These are phyloP conservation scores for Cystobasidium onofrii DNA, from an alignment of 768 basidiomycete species.

Conservation along the genomic window DNA sequence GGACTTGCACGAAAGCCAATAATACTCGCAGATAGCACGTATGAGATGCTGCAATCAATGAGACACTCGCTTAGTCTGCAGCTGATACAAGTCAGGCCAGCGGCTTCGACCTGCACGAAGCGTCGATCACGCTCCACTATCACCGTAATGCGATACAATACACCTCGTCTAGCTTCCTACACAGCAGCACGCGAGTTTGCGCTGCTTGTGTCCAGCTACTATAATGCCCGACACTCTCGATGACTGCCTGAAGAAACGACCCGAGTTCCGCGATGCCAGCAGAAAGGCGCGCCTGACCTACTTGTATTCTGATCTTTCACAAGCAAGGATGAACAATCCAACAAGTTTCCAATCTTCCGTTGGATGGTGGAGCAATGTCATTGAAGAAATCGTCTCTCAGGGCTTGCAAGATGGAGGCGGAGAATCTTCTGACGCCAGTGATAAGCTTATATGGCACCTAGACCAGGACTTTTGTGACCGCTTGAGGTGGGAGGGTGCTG, in stretches of 20 bases:
- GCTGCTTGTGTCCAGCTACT: neutral
- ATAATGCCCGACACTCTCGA: neutral
- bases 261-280: constrained; percentile 9
- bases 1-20: neutral
- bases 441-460: constrained; percentile 27
- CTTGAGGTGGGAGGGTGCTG: constrained; percentile 25
- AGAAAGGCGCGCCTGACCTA: constrained; percentile 15
- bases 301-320: constrained; percentile 20
- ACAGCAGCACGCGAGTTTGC: neutral
- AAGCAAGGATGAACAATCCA: constrained; percentile 17
- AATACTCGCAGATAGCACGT: no score
- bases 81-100: neutral
- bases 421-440: neutral
- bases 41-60: no score
- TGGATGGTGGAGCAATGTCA: constrained; percentile 11
- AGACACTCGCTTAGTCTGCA: no score
- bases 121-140: neutral
- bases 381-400: constrained; percentile 10
- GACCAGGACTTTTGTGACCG: constrained; percentile 22
- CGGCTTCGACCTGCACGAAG: neutral
- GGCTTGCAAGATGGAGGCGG: constrained; percentile 18
- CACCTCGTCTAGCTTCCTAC: neutral
- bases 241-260: constrained; percentile 11
- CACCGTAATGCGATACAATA: neutral
- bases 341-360: neutral